A percentile compares a stretch with the other conserved stretches of the same genome.
phyloP scores from a whole-genome alignment of 2,329 filamentous ascomycete genomes.

The Talaromyces marneffei region DNA sequence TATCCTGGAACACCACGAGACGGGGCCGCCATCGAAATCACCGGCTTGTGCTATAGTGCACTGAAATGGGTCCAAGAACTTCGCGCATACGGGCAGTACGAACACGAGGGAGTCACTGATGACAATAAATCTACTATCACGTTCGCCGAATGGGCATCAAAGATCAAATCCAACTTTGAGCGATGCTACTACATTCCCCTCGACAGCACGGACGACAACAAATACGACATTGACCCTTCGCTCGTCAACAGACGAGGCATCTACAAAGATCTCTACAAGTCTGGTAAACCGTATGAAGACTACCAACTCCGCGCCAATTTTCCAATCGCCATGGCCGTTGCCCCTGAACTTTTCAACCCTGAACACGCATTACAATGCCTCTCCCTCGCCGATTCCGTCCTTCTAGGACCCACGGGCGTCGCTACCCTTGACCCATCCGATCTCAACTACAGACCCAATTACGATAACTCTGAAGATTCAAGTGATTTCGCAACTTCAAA shows the following conservation, averaged over 20 bases:
- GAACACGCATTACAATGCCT: constrained; percentile 74
- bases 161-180: constrained; percentile 83
- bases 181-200: constrained; percentile 81
- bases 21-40: constrained; percentile 92
- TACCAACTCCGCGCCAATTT: constrained; percentile 96
- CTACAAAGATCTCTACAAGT: constrained; percentile 94
- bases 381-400: constrained; percentile 67
- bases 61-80: constrained; percentile 72
- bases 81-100: constrained; percentile 62
- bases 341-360: constrained; percentile 77
- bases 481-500: constrained; percentile 87
- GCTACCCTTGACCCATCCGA: constrained; percentile 89
- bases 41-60: constrained; percentile 84
- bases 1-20: constrained; percentile 94
- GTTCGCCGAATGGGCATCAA: constrained; percentile 70
- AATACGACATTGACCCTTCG: constrained; percentile 72
- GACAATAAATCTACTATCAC: constrained; percentile 59
- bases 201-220: constrained; percentile 60
- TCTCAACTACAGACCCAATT: constrained; percentile 88
- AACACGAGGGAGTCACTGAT: constrained; percentile 63
- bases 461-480: constrained; percentile 90
- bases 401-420: constrained; percentile 89
- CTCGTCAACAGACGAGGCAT: constrained; percentile 88
- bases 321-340: constrained; percentile 89
- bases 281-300: constrained; percentile 93